Percentiles rank a stretch among this genome's conserved stretches.
phyloP scores from a whole-genome alignment of 768 basidiomycete species.

The Suillus occidentalis region DNA sequence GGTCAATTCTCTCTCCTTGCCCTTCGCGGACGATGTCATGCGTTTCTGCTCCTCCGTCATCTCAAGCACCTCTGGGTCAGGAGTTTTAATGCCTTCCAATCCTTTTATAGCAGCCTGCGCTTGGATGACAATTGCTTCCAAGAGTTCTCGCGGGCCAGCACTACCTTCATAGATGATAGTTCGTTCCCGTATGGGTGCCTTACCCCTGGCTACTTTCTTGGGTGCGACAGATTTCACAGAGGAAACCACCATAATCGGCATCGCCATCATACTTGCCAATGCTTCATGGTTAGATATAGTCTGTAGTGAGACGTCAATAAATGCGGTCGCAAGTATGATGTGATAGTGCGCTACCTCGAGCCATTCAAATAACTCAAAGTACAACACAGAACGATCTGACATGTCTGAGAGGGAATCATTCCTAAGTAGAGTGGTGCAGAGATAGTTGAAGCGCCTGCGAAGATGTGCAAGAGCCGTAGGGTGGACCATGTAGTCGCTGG shows the following conservation, averaged over 20 bases:
- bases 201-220: slow-evolving; percentile 49
- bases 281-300: slow-evolving; percentile 93
- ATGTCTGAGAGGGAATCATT: slow-evolving; percentile 95
- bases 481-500: slow-evolving; percentile 91
- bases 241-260: slow-evolving; percentile 89
- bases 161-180: slow-evolving; percentile 89
- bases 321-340: background rate
- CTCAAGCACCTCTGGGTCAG: slow-evolving; percentile 52
- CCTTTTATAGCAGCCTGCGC: slow-evolving; percentile 91
- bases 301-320: slow-evolving; percentile 39
- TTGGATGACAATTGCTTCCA: slow-evolving; percentile 91
- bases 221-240: slow-evolving; percentile 64
- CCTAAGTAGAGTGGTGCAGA: slow-evolving; percentile 80
- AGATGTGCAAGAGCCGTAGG: slow-evolving; percentile 92
- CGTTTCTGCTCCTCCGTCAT: slow-evolving; percentile 91
- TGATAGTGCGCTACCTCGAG: slow-evolving; percentile 62
- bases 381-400: slow-evolving; percentile 83
- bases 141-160: slow-evolving; percentile 84
- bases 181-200: slow-evolving; percentile 68
- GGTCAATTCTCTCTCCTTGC: slow-evolving; percentile 48
- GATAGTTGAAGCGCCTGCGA: slow-evolving; percentile 84
- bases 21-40: slow-evolving; percentile 71
- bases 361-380: slow-evolving; percentile 91
- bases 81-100: slow-evolving; percentile 60
- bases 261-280: slow-evolving; percentile 92